Conservation (phyloP, 305 asterid species). For the Galium porrigens region DNA sequence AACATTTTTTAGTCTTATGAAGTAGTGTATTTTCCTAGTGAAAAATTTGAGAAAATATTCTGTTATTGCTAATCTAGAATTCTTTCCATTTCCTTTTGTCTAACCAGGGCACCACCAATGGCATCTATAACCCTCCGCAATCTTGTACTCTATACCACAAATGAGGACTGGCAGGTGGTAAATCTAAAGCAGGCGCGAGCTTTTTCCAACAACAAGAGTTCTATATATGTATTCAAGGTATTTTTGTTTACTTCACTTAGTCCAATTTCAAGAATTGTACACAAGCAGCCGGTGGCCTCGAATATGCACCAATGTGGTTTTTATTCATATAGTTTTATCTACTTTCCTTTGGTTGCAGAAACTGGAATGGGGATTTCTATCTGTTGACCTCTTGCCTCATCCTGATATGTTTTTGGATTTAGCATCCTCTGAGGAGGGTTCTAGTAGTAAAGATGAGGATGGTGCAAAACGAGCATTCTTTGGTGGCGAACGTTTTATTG, state of each 20-base stretch:
- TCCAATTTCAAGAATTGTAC: background rate
- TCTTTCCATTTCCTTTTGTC: slow-evolving; percentile 19
- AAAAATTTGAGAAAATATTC: background rate
- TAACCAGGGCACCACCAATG: slow-evolving; percentile 95
- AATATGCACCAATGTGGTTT: background rate
- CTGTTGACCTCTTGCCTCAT: slow-evolving; percentile 93
- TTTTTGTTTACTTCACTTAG: slow-evolving; percentile 13
- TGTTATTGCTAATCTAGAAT: slow-evolving; percentile 10
- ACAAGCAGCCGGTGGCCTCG: background rate
- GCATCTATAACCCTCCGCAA: slow-evolving; percentile 88
- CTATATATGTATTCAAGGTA: slow-evolving; percentile 92
- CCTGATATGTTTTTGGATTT: slow-evolving; percentile 89
- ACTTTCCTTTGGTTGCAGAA: slow-evolving; percentile 42
- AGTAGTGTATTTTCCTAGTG: background rate
- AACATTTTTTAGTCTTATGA: background rate
- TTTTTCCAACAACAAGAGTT: slow-evolving; percentile 79
- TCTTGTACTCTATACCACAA: slow-evolving; percentile 81
- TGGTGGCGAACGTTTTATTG: slow-evolving; percentile 94
- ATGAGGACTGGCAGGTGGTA: slow-evolving; percentile 92
- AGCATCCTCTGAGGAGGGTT: slow-evolving; percentile 41
- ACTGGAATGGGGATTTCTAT: slow-evolving; percentile 91
- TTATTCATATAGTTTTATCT: background rate
- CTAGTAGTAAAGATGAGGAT: slow-evolving; percentile 68
- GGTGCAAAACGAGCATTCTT: slow-evolving; percentile 95
- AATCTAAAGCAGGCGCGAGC: slow-evolving; percentile 96